Percentiles rank a stretch among this genome's conserved stretches.
Conservation (phyloP, 1,139 yeast species). For the Hansenula sp. region DNA sequence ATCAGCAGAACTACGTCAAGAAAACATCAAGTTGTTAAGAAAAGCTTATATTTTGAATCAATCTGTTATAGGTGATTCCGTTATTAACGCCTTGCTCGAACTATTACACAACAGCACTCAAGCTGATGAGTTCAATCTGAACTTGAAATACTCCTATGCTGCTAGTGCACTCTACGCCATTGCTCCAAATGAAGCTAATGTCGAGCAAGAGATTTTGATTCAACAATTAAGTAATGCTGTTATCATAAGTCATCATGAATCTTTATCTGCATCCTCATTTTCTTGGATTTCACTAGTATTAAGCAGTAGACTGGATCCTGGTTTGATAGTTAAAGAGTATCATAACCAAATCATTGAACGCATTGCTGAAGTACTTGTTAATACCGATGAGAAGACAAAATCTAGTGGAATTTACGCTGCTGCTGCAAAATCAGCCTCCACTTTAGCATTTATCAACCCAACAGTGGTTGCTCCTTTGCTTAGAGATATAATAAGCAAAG, state of each 20-base stretch:
- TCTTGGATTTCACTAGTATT: conserved; percentile 84
- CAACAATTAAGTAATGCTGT: conserved; percentile 41
- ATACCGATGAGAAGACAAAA: conserved; percentile 14
- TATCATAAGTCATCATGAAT: conserved; percentile 51
- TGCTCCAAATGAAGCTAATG: conserved; percentile 31
- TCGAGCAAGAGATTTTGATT: conserved; percentile 31
- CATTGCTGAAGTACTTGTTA: conserved; percentile 24
- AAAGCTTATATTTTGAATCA: conserved; percentile 24
- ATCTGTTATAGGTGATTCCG: conserved; percentile 24
- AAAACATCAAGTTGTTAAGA: conserved; percentile 29
- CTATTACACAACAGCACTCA: conserved; percentile 25
- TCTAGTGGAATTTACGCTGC: conserved; percentile 27
- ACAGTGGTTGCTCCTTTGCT: conserved; percentile 51
- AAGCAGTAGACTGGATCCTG: conserved; percentile 61
- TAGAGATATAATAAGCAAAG: conserved; percentile 34
- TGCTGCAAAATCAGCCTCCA: conserved; percentile 43
- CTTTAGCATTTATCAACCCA: conserved; percentile 72
- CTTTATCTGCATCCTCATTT: conserved; percentile 35
- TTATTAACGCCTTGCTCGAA: conserved; percentile 23
- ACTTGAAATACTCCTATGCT: conserved; percentile 26
- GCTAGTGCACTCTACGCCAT: conserved; percentile 42
- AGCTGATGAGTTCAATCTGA: conserved; percentile 17
- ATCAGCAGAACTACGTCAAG: conserved; percentile 29
- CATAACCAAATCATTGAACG: conserved; percentile 34
- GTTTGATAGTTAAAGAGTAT: conserved; percentile 41